phyloP scores from a whole-genome alignment of 257 asterid species.

The Solanum pennellii region DNA sequence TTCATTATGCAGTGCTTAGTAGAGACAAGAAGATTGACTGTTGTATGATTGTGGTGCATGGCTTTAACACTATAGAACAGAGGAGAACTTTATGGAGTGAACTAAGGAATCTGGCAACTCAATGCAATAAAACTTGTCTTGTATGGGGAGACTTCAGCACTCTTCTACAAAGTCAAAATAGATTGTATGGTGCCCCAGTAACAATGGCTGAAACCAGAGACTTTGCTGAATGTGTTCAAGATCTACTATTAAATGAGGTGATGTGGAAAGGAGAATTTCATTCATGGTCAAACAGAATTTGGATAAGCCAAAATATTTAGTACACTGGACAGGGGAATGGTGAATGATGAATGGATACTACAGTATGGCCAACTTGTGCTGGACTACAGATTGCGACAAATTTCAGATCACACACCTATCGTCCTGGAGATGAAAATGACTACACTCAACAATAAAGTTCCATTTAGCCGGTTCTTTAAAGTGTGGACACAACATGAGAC shows the following conservation, averaged over 20 bases:
- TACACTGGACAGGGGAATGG: not conserved
- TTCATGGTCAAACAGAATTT: not conserved
- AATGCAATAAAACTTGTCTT: not conserved
- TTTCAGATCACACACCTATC: not conserved
- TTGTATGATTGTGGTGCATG: not conserved
- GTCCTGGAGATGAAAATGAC: not conserved
- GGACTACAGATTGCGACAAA: not conserved
- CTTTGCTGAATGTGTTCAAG: not conserved
- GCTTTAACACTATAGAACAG: not conserved
- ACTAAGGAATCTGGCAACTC: not conserved
- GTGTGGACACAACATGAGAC: not conserved
- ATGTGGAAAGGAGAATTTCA: not conserved
- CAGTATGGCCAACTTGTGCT: not conserved
- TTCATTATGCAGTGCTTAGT: not conserved
- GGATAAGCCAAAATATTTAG: not conserved
- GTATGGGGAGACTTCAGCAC: not conserved
- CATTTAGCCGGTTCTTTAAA: not conserved
- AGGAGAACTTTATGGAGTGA: not conserved
- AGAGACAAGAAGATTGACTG: not conserved
- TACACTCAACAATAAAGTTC: not conserved
- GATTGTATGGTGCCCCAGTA: not conserved
- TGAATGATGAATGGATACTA: not conserved
- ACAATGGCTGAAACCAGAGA: not conserved
- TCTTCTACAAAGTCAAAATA: not conserved
- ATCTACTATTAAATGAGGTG: not conserved